A percentile compares a stretch with the other conserved stretches of the same genome.
These are phyloP conservation scores for Suillus discolor DNA, from an alignment of 768 basidiomycete genomes.

Conservation along the genomic window DNA sequence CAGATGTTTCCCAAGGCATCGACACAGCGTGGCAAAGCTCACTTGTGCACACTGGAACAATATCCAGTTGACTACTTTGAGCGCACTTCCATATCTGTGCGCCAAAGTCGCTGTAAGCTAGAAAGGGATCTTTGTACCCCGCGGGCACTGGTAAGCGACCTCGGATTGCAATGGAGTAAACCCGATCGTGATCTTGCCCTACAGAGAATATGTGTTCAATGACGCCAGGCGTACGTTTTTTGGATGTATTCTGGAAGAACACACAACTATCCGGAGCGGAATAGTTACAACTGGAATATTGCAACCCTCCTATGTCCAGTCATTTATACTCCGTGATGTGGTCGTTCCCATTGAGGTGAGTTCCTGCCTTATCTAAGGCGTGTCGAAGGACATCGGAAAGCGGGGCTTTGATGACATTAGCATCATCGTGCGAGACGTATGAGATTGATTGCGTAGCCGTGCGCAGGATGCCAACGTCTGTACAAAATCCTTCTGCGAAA, in stretches of 20 bases:
- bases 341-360: not conserved
- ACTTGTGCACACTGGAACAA: no score
- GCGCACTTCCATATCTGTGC: no score
- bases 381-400: not conserved
- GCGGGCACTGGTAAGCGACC: slow-evolving; percentile 9
- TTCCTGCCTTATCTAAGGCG: not conserved
- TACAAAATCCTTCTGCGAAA: not conserved
- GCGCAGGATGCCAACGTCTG: not conserved
- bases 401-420: not conserved
- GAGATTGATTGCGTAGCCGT: not conserved
- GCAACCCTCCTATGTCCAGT: not conserved
- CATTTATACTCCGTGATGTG: not conserved
- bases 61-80: no score
- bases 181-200: not conserved
- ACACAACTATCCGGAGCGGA: not conserved
- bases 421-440: not conserved
- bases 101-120: no score
- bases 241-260: slow-evolving; percentile 1
- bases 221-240: not conserved
- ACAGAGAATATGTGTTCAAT: slow-evolving; percentile 12
- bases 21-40: no score
- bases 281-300: slow-evolving; percentile 5
- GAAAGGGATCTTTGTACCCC: slow-evolving; percentile 10
- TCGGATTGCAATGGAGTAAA: slow-evolving; percentile 1
- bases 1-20: no score